Evolutionary conservation across 2,329 filamentous ascomycete species (phyloP), one percentile per base, ranked within the genome.

Genomic region (Hymenoscyphus infarciens): DNA sequence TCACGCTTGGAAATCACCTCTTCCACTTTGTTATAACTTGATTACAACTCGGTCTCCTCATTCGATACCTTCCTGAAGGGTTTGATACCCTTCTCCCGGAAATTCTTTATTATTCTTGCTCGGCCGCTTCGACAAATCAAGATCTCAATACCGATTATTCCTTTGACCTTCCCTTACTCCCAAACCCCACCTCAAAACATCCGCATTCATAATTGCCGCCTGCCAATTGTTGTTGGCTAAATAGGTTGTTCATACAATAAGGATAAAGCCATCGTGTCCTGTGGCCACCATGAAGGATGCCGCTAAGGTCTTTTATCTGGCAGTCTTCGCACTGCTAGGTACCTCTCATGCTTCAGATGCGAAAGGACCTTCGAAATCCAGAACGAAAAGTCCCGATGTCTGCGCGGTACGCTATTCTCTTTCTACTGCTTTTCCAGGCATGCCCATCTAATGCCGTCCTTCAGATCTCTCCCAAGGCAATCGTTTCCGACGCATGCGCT

Each of bases 401-500:
- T 76, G 75, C 71, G 74, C 74, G 69, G 73, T 77, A 74, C 66
- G 74, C 68, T 56, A 57, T 70, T 66, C 59, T 72, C 42, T 22
- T 49, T 49, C 42, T 49, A 61, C 63, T 73, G 35, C 67, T 69
- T 58, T 68, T 42, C 42, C 61, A 67, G 70, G 69, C 67, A 69
- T 70, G 63, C 60, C 66, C 73, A 64, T 69, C 73, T 74, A 74
- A 72, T 71, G 62, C 66, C 69, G 68, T 65, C 63, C 61, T 57
- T 71, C 81, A 97, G 92, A 90, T 97, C 71, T 92, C 95, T 52
- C 91, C 93, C 19, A 88, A 88, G 69, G 86, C 92, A 65, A 96
- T 95, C 72, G 92, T 99, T 42, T 91, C 90, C 53, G 95, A 99
- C 76, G 92, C 95, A 57, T 98, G 95, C 79, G 92, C 91, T 66